Evolutionary conservation across 805 yeast genomes (phyloP).

Genomic region (Saturnispora kantuleensis): DNA sequence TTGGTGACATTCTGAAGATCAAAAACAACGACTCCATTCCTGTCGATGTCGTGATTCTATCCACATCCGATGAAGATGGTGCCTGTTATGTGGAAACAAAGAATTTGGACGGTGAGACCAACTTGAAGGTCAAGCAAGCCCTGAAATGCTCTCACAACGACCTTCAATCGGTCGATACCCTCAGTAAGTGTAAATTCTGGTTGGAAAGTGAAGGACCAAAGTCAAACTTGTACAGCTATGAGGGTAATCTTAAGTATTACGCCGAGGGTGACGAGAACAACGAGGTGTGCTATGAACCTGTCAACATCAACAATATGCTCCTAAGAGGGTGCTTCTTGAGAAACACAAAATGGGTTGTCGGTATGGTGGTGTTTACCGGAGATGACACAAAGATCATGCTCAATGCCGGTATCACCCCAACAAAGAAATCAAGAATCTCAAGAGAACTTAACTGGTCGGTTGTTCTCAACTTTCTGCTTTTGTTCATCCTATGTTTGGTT

Average conservation of each 20-base stretch:
- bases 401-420: slow-evolving; percentile 71
- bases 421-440: slow-evolving; percentile 66
- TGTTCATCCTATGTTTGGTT: slow-evolving; percentile 58
- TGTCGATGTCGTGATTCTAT: slow-evolving; percentile 58
- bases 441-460: slow-evolving; percentile 66
- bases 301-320: slow-evolving; percentile 57
- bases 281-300: slow-evolving; percentile 45
- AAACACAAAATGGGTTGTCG: slow-evolving; percentile 78
- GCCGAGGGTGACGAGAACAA: slow-evolving; percentile 29
- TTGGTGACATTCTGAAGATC: slow-evolving; percentile 64
- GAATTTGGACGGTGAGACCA: slow-evolving; percentile 75
- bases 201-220: slow-evolving; percentile 82
- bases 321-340: slow-evolving; percentile 71
- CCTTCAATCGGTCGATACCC: slow-evolving; percentile 33
- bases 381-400: slow-evolving; percentile 73
- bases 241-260: slow-evolving; percentile 52
- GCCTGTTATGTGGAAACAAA: slow-evolving; percentile 68
- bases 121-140: slow-evolving; percentile 67
- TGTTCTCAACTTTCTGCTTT: slow-evolving; percentile 49
- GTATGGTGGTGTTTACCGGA: slow-evolving; percentile 70
- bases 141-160: slow-evolving; percentile 42
- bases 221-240: slow-evolving; percentile 64
- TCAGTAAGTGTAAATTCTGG: slow-evolving; percentile 47
- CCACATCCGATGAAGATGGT: slow-evolving; percentile 63
- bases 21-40: slow-evolving; percentile 69